Evolutionary conservation across 306 rosid genomes (phyloP), one percentile per base, ranked within the genome.

Genomic region (Acmispon strigosus): DNA sequence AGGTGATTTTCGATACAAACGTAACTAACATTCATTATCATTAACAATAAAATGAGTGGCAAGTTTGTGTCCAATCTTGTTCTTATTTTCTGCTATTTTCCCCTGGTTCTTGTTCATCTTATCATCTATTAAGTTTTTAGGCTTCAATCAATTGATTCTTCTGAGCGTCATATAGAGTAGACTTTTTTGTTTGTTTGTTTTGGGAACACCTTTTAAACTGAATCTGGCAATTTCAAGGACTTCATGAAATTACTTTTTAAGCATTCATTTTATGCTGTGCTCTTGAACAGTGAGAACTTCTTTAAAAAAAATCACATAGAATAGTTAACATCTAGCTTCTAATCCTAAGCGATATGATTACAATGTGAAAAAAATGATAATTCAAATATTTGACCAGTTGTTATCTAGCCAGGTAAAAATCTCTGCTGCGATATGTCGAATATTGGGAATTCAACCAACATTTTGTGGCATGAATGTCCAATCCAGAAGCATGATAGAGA

Each of bases 401-500:
- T 69, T 55, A 69, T 82, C 71, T 83, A 67, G 80, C 63, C 65
- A 89, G 98, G 89, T 67, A 73, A 80, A 45, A 84, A 53, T 66
- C 19, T 69, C 57, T 42, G 19, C 57, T 42, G 19, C 45, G 79
- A 65, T 27, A 60, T 81, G 82, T 70, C 89, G 15, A 78, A 79
- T 36, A 73, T 65, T 36, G 90, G 86, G 85, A 86, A 85, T 45
- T 87, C 98, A 4, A 81, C 85, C 22, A 90, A 93, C 83, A 83
- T 93, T 39, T 74, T 80, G 61, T 93, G 97, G 98, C 98, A 90
- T 74, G 86, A 84, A 52, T 32, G 88, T 66, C 73, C 92, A 2
- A 75, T 93, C 51, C 92, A 79, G 76, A 93, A 88, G 73, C 78
- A 10, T 72, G 94, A 93, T 50, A 85, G 97, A 84, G 86, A 93